These are phyloP conservation scores for Musa schizocarpa DNA, from an alignment of 176 grass and related monocot genomes.

Conservation along the genomic window DNA sequence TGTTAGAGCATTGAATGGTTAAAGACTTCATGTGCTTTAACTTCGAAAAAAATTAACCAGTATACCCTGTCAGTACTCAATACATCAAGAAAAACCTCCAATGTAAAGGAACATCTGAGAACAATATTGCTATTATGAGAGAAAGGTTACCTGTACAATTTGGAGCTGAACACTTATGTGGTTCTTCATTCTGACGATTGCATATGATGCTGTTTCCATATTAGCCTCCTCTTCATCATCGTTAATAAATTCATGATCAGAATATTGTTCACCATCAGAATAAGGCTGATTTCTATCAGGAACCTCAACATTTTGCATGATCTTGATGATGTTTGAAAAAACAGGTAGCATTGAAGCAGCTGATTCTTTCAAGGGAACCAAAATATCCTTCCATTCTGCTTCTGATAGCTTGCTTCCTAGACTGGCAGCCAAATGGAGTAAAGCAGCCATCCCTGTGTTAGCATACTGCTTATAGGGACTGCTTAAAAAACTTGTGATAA, in stretches of 20 bases:
- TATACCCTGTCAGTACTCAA: too few relatives aligned
- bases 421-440: constrained; percentile 60
- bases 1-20: neutral
- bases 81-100: neutral
- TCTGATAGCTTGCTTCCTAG: constrained; percentile 56
- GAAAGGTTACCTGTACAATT: constrained; percentile 17
- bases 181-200: constrained; percentile 25
- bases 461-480: constrained; percentile 74
- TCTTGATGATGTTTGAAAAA: constrained; percentile 62
- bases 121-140: neutral
- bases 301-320: constrained; percentile 89
- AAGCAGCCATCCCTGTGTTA: constrained; percentile 53
- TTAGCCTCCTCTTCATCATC: constrained; percentile 78
- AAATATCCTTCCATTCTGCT: constrained; percentile 64
- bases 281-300: constrained; percentile 63
- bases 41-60: neutral
- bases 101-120: neutral
- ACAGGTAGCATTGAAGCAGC: constrained; percentile 36
- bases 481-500: constrained; percentile 62
- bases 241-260: constrained; percentile 63
- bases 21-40: neutral
- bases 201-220: constrained; percentile 31
- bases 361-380: constrained; percentile 71
- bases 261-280: constrained; percentile 72
- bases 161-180: constrained; percentile 21